phyloP scores from a whole-genome alignment of 2,329 filamentous ascomycete genomes.

The Calonectria naviculata region DNA sequence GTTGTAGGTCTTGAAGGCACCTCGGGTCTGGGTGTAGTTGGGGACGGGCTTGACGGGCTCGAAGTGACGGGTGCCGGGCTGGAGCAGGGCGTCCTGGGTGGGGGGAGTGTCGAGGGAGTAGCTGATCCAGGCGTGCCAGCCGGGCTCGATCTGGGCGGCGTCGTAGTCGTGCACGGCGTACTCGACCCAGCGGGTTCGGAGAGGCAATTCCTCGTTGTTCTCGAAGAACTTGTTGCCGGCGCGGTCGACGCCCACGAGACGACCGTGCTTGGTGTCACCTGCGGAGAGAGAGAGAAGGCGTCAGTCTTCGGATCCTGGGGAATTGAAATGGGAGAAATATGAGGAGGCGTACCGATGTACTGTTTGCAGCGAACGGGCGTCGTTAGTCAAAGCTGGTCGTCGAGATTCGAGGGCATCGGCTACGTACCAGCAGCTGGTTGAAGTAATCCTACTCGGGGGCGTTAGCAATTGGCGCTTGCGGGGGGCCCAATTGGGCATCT shows the following conservation, averaged over 20 bases:
- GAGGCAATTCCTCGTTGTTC: conserved; percentile 94
- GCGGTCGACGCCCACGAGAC: conserved; percentile 84
- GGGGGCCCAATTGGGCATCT: neutral
- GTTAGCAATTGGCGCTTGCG: conserved; percentile 27
- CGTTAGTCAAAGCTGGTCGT: conserved; percentile 37
- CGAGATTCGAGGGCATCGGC: conserved; percentile 36
- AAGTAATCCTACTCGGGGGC: conserved; percentile 77
- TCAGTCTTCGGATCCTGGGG: conserved; percentile 9
- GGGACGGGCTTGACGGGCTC: conserved; percentile 78
- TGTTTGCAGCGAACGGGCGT: conserved; percentile 45
- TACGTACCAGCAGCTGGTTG: conserved; percentile 90
- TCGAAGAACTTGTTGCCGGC: conserved; percentile 99
- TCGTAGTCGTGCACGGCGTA: conserved; percentile 91
- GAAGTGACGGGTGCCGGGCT: conserved; percentile 76
- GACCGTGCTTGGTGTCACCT: conserved; percentile 98
- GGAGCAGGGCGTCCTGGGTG: conserved; percentile 77
- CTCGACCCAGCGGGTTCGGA: conserved; percentile 97
- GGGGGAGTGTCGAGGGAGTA: conserved; percentile 93
- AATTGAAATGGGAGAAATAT: neutral
- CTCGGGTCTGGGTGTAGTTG: conserved; percentile 80
- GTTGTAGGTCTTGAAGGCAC: conserved; percentile 91
- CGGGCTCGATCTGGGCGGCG: conserved; percentile 87
- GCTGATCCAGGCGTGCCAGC: conserved; percentile 98
- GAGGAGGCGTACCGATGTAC: conserved; percentile 64
- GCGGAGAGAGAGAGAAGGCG: conserved; percentile 20